A percentile compares a stretch with the other conserved stretches of the same genome.
phyloP scores from a whole-genome alignment of 1,284 basidiomycete genomes.

The Trametes sp. region DNA sequence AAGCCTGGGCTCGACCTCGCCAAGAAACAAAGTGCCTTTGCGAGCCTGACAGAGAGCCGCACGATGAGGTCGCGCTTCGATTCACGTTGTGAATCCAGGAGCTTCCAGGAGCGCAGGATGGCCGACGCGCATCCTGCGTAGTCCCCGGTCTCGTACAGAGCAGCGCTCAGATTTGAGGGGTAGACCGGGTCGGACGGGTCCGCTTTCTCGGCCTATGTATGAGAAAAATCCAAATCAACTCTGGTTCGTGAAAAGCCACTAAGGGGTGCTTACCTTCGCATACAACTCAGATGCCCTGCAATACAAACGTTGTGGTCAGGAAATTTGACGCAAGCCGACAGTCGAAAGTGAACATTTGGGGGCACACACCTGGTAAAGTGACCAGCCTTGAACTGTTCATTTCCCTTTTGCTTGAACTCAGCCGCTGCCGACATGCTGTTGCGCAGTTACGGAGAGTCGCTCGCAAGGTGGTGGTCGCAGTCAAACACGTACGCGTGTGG shows the following conservation, averaged over 20 bases:
- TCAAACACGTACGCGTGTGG: too few species aligned
- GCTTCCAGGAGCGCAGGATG: constrained; percentile 36
- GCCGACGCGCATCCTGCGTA: constrained; percentile 38
- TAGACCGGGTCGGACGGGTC: constrained; percentile 34
- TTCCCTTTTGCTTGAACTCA: neutral
- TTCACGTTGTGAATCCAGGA: neutral
- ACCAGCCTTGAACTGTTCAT: neutral
- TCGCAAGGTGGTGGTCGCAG: too few species aligned
- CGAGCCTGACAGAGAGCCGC: constrained; percentile 19
- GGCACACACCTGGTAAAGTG: neutral
- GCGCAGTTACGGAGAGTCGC: too few species aligned
- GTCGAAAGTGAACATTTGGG: too few species aligned
- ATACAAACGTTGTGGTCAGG: neutral
- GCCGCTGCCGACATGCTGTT: too few species aligned
- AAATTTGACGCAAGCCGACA: neutral
- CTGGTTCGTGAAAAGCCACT: too few species aligned
- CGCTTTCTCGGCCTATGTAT: constrained; percentile 28
- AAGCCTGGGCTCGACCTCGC: neutral
- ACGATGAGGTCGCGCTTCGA: neutral
- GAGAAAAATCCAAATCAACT: neutral
- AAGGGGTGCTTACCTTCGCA: neutral
- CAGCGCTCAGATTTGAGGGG: constrained; percentile 46
- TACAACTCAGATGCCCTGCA: constrained; percentile 13
- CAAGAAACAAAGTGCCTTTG: constrained; percentile 21
- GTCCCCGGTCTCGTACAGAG: constrained; percentile 44